Base-by-base conservation (phyloP, 768 basidiomycete genomes). In the Lentinus brumalis region DNA sequence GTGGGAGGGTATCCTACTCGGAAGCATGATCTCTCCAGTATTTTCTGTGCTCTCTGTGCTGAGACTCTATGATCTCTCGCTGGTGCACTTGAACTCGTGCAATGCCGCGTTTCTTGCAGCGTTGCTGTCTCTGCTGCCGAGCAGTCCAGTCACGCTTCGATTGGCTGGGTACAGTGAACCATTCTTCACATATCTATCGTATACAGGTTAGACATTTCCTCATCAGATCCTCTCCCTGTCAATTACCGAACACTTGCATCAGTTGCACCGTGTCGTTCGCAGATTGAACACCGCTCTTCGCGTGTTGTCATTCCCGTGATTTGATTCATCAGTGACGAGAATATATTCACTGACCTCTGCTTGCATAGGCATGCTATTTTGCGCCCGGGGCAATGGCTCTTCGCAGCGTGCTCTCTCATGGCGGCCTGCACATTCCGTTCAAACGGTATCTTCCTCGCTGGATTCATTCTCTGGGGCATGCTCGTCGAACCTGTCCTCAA, bases 121-220 rank as follows among this genome's bases (percentile, higher is more conserved):
- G 0, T 61, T 87, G 18, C 77, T 97, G 18, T 94, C 92, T 26
- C 77, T 95, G 45, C 68, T 98, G 5, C 84, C 93, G 0, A 91
- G 89, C 55, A 92, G 94, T 47, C 95, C 95, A 2, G 81, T 83
- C 0, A 86, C 90, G 0, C 73, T 91, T 21, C 81, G 86, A 29
- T 81, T 88, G 49, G 87, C 88, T 0, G 82, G 90, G 0, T 96
- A 91, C 72, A 86, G 77, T 51, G 96, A 98, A 68, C 91, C 95
- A 0, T 89, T 94, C 72, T 96, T 92, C 73, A 89, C 95, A 0
- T 83, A 84, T 60, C 74, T 91, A 29, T 90, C 93, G 0, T 96
- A 96, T 70, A 78, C 74, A 68, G 93, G 91, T 79, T 69, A 62
- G 76, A 26, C 1, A 26, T 26, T 26, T 26, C 21, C 2, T 2